A percentile compares a stretch with the other conserved stretches of the same genome.
These are phyloP conservation scores for Lactifluus subvellereus DNA, from an alignment of 768 basidiomycete genomes.

Conservation along the genomic window DNA sequence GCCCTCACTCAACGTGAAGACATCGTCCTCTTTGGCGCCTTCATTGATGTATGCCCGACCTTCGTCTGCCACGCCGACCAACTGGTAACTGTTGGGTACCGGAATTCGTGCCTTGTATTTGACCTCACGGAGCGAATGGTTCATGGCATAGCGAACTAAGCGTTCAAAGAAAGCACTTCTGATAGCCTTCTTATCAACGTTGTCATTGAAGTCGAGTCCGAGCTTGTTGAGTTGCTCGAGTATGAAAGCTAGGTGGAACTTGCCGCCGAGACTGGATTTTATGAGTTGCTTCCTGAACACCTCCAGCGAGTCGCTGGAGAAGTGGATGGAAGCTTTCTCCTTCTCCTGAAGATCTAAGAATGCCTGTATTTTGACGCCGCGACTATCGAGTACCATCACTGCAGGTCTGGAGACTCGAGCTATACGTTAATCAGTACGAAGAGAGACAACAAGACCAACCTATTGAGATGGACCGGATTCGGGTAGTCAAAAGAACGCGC, in stretches of 20 bases:
- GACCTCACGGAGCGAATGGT: constrained; percentile 62
- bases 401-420: constrained; percentile 44
- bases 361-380: constrained; percentile 43
- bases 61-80: constrained; percentile 83
- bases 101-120: constrained; percentile 73
- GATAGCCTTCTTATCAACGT: constrained; percentile 33
- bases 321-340: constrained; percentile 51
- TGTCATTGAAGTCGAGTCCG: constrained; percentile 45
- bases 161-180: constrained; percentile 53
- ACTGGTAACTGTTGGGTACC: constrained; percentile 57
- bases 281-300: constrained; percentile 46
- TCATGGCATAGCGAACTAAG: constrained; percentile 53
- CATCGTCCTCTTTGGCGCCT: constrained; percentile 1
- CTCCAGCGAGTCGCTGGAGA: constrained; percentile 51
- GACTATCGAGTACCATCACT: constrained; percentile 73
- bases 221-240: constrained; percentile 45
- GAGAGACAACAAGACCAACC: constrained; percentile 36
- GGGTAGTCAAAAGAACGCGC: too few relatives aligned
- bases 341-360: constrained; percentile 38
- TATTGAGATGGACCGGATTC: constrained; percentile 53
- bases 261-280: constrained; percentile 39
- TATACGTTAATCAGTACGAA: background rate
- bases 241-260: constrained; percentile 46
- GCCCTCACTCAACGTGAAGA: constrained; percentile 10
- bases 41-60: constrained; percentile 33